Evolutionary conservation across 257 asterid genomes (phyloP).

Genomic region (Forsythia viridissima): DNA sequence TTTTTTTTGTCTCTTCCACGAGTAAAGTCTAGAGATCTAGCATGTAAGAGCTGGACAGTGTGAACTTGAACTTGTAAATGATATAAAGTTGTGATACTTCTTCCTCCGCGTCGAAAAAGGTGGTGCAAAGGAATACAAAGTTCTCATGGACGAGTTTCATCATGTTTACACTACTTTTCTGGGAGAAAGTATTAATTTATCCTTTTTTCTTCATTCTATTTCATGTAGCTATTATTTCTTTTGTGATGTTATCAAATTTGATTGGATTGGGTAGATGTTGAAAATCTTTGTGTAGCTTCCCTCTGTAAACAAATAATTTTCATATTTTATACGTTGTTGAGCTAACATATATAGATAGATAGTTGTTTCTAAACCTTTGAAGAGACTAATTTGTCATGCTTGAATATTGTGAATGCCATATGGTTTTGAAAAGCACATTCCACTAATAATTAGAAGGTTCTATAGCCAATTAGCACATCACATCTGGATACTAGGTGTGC

Average conservation of each 20-base stretch:
- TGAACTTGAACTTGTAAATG: too few species aligned
- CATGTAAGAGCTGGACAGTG: too few species aligned
- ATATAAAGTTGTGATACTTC: too few species aligned
- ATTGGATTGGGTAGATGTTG: constrained; percentile 8
- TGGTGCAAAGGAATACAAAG: constrained; percentile 88
- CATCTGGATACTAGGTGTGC: neutral
- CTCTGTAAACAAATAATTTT: neutral
- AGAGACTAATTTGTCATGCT: neutral
- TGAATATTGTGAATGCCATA: neutral
- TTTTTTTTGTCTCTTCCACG: too few species aligned
- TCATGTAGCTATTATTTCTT: neutral
- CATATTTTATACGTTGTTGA: neutral
- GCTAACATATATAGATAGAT: constrained; percentile 3
- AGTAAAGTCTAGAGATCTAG: too few species aligned
- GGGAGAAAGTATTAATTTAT: constrained; percentile 54
- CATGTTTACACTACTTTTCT: constrained; percentile 82
- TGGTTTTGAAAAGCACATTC: neutral
- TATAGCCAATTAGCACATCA: neutral
- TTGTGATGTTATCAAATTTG: constrained; percentile 10
- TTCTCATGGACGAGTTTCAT: constrained; percentile 93
- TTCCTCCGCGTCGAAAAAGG: constrained; percentile 35
- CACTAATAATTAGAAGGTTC: neutral
- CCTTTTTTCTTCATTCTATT: neutral
- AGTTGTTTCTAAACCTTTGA: neutral
- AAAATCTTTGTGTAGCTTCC: neutral